Evolutionary conservation across 345 rosid genomes (phyloP).

Genomic region (Melaleuca quinquenervia): DNA sequence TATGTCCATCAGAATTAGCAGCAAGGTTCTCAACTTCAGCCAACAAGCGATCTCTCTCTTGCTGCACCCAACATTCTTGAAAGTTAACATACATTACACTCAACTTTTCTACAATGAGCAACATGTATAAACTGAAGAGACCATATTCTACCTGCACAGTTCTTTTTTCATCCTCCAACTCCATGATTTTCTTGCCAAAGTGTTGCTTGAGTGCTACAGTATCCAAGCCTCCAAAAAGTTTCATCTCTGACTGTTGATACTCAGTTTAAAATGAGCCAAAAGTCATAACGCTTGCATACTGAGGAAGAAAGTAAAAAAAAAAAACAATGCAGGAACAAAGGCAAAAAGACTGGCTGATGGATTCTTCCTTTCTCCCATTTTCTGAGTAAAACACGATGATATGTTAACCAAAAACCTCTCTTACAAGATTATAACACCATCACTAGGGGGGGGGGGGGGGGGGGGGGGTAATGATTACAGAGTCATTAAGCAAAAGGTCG

Average conservation of each 20-base stretch:
- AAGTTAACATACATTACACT: not conserved
- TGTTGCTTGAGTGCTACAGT: conserved; percentile 77
- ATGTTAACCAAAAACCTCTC: not conserved
- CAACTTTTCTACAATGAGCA: not conserved
- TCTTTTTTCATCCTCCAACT: conserved; percentile 85
- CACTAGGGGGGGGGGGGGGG: no score
- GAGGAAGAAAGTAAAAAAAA: not conserved
- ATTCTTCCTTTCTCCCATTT: not conserved
- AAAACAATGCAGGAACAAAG: not conserved
- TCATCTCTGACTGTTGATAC: conserved; percentile 79
- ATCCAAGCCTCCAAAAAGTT: conserved; percentile 70
- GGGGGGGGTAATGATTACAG: not conserved
- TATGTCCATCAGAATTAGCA: conserved; percentile 72
- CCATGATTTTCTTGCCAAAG: conserved; percentile 88
- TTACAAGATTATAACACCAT: not conserved
- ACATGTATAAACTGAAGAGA: not conserved
- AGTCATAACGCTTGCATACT: not conserved
- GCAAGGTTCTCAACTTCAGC: conserved; percentile 86
- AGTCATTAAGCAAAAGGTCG: not conserved
- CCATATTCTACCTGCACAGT: conserved; percentile 57
- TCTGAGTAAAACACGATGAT: not conserved
- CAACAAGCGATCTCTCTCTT: conserved; percentile 79
- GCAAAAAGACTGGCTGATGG: not conserved
- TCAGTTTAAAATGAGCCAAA: not conserved
- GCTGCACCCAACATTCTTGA: conserved; percentile 32